Percentiles rank a stretch among this genome's conserved stretches.
Evolutionary conservation across 768 basidiomycete genomes (phyloP).

Genomic region (Roridomyces roridus): DNA sequence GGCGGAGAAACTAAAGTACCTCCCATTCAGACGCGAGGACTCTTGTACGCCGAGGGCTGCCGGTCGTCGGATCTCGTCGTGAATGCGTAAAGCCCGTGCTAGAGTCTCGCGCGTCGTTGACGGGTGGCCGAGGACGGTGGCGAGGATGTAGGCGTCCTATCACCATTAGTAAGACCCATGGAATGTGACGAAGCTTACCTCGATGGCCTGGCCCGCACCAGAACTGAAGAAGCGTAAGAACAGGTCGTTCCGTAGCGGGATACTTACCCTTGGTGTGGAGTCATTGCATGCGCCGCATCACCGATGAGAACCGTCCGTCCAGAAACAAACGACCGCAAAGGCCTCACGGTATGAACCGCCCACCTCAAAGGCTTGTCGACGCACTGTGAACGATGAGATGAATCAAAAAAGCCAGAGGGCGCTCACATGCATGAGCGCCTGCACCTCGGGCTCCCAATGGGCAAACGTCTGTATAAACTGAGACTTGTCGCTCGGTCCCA

Average conservation of each 20-base stretch:
- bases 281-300: conserved; percentile 62
- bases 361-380: conserved; percentile 59
- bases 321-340: conserved; percentile 56
- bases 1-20: conserved; percentile 45
- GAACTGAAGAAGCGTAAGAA: conserved; percentile 30
- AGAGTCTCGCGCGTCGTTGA: conserved; percentile 44
- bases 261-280: conserved; percentile 53
- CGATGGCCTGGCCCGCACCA: conserved; percentile 64
- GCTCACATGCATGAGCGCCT: conserved; percentile 59
- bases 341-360: conserved; percentile 66
- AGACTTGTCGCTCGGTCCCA: conserved; percentile 47
- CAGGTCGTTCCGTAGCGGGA: neutral
- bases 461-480: conserved; percentile 54
- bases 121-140: conserved; percentile 52
- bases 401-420: neutral
- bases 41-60: conserved; percentile 45
- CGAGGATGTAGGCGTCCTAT: conserved; percentile 59
- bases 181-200: conserved; percentile 38
- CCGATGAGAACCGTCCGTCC: conserved; percentile 56
- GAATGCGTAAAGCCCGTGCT: conserved; percentile 49
- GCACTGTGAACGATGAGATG: conserved; percentile 44
- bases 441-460: conserved; percentile 66
- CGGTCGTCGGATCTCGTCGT: conserved; percentile 58
- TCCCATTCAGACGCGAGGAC: conserved; percentile 46
- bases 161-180: conserved; percentile 1